Base-by-base conservation (phyloP, 2,329 filamentous ascomycete genomes). In the Nannizzia gypsea region DNA sequence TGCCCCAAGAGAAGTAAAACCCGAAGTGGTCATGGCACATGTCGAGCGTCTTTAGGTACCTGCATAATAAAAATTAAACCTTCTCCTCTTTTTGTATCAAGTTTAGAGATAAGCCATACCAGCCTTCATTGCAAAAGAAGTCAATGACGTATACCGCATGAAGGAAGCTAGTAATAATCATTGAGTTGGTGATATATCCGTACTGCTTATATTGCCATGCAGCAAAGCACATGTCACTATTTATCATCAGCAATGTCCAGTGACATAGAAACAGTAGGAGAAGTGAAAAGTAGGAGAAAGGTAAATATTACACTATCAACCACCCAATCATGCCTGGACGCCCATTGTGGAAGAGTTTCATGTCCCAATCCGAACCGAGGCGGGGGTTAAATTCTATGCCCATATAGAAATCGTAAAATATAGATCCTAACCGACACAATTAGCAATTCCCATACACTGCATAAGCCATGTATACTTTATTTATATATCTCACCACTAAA, bases 61-160 rank as follows among this genome's bases (percentile, higher is more conserved):
- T 70, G 28, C 1, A 3, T 9, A 42, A 26, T 31, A 24, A 26
- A 36, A 52, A 42, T 31, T 50, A 56, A 22, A 40, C 48, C 28
- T 15, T 22, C 22, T 9, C 48, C 40, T 15, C 17, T 13, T 6
- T 28, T n/a, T 42, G 15, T 8, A n/a, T 13, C 22, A 6, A 2
- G 20, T 17, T 36, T n/a, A 15, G 36, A n/a, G 13, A 42, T 17
- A 5, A 6, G 20, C 22, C 56, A 52, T 60, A 67, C 77, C 77
- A 80, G 11, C 74, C 71, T 63, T 79, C 78, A 6, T 79, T 78
- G 55, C 75, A 66, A 56, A 80, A 80, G 60, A 80, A 79, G 54
- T 80, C 77, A 0, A 78, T 63, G 6, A 78, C 73, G 57, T 80
- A 79, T 6, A 78, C 64, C 0, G 67, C 65, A 60, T 80, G 78